Base-by-base conservation (phyloP, 495 filamentous ascomycete species). In the Trichoderma gamsii region DNA sequence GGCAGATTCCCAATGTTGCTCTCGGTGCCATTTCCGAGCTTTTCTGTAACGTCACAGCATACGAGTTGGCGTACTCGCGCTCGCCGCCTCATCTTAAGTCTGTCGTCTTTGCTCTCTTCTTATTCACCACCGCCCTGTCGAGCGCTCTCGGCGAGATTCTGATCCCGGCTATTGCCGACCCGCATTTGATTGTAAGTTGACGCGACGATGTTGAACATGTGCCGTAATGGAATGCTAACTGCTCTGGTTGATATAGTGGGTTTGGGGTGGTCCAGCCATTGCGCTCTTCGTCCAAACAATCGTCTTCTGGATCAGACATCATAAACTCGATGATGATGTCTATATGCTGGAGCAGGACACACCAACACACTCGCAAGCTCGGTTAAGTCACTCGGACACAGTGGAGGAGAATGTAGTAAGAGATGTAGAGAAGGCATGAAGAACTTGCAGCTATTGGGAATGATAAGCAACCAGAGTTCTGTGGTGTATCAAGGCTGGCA, bases 11-110 rank as follows among this genome's bases (percentile, higher is more conserved):
- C 12, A 78, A 84, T 4, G 91, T 92, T 74, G 73, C 90, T 32
- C 78, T 92, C 16, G 86, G 89, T 67, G 89, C 83, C 69, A 78
- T 91, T 21, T 87, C 86, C 21, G 90, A 91, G 76, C 89, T 91
- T 70, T 83, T 91, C 69, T 87, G 88, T 0, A 86, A 82, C 63
- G 83, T 90, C 70, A 88, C 87, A 13, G 81, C 77, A 0, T 79
- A 89, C 6, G 87, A 90, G 73, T 83, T 81, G 64, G 78, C 74
- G 0, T 79, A 76, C 61, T 72, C 70, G 25, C 67, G 76, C 46
- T 74, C 78, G 5, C 78, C 77, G 0, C 64, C 67, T 11, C 72
- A 70, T 32, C 78, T 79, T 75, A 74, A 73, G 59, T 70, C 74
- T 9, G 15, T 79, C n/a, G 71, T 79, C 3, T 70, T 76, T 56